Base-by-base conservation (phyloP, 495 filamentous ascomycete species). In the Hamigera avellanea region DNA sequence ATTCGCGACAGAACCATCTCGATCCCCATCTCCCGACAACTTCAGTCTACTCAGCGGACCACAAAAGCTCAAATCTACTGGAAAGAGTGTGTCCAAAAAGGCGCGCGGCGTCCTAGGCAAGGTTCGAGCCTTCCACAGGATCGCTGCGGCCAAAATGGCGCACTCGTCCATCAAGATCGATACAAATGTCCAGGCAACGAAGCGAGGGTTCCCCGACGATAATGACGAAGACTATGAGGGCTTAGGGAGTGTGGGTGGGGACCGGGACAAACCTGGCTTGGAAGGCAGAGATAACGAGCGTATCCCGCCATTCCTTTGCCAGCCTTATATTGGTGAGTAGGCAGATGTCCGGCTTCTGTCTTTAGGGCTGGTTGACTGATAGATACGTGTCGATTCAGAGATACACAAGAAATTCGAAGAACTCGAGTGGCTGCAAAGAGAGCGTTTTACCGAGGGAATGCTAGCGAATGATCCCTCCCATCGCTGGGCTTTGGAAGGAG, bases 401-500 rank as follows among this genome's bases (percentile, higher is more conserved):
- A 65, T 67, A 33, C 60, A 62, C 39, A 54, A 63, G 3, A 66
- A 65, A 41, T 69, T 69, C 32, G 60, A 69, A 42, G 63, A 64
- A 21, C 56, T 69, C 9, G 63, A 67, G 52, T 67, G 62, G 63
- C 56, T 62, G 32, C 63, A 69, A 37, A 44, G 59, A 27, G 42
- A 46, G 10, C 60, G 65, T 15, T 31, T 67, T 19, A 39, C 51
- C 17, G 61, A 64, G 35, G 61, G 55, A 4, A 27, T 40, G 36
- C 35, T 48, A 36, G 54, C 59, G 26, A 59, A 59, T 34, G 65
- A 60, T 43, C 59, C 51, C 19, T 50, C 50, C 35, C 63, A 65
- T 41, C 65, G 49, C 18, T 69, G 52, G 52, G 61, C 79, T 39
- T 63, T 77, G 46, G 56, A 80, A 50, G 43, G 42, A 50, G 53